phyloP scores from a whole-genome alignment of 805 yeast species.

The Candida andamanensis region DNA sequence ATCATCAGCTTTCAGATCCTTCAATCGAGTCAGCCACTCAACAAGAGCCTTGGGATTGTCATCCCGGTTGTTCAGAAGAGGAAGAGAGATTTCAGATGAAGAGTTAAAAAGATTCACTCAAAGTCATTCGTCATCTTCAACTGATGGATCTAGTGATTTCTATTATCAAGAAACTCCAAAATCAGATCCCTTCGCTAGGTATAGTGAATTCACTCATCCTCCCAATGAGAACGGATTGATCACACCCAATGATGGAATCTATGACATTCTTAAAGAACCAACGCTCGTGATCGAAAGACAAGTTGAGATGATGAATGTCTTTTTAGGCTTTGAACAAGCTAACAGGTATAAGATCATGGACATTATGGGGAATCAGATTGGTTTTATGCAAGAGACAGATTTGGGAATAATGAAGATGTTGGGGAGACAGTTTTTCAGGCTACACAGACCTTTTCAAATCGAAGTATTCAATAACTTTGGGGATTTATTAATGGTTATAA shows the following conservation, averaged over 20 bases:
- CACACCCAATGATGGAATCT: constrained; percentile 53
- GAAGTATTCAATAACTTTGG: constrained; percentile 66
- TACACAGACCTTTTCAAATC: constrained; percentile 82
- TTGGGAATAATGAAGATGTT: constrained; percentile 60
- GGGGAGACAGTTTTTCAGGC: constrained; percentile 75
- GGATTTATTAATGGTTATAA: constrained; percentile 56
- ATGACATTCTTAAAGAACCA: constrained; percentile 66
- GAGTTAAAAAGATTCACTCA: constrained; percentile 22
- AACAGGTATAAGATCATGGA: constrained; percentile 73
- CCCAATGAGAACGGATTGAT: constrained; percentile 49
- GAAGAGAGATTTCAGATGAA: constrained; percentile 31
- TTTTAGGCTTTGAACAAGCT: constrained; percentile 89
- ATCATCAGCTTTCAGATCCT: too few relatives aligned
- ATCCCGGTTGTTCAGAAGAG: constrained; percentile 12
- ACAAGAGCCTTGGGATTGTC: not conserved
- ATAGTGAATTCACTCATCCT: constrained; percentile 26
- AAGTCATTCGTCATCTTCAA: constrained; percentile 2
- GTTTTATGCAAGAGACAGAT: constrained; percentile 80
- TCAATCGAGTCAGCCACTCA: too few relatives aligned
- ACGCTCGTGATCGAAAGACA: constrained; percentile 83
- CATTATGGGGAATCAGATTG: constrained; percentile 67
- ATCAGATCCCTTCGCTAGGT: constrained; percentile 24
- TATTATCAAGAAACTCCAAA: constrained; percentile 16
- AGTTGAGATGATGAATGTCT: constrained; percentile 80
- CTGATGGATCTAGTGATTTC: constrained; percentile 9